Evolutionary conservation across 129 eudicot species (phyloP), one percentile per base, ranked within the genome.

Genomic region (Ambrosia artemisiifolia): DNA sequence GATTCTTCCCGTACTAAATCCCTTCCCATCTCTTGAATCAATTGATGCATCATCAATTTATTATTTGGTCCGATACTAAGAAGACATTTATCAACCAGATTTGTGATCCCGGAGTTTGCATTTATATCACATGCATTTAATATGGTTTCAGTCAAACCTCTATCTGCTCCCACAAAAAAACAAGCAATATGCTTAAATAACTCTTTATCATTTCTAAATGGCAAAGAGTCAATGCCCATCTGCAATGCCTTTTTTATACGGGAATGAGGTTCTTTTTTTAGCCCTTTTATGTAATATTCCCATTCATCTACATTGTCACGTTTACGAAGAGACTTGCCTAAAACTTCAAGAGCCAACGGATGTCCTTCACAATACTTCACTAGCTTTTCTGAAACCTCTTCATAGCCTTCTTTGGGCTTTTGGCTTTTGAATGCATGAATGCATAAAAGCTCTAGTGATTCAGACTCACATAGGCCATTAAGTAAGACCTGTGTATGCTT

Each of bases 51-150:
- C 71, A 18, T 34, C 14, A 83, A 53, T n/a, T 7, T 50, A 7
- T 65, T 59, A 50, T 3, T 0, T 6, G 14, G 0, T 36, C 36
- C 63, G 32, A 75, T 50, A 3, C 14, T 28, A 50, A 83, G 43
- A 64, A 83, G 75, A 63, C 79, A 75, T 66, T 65, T 71, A 5
- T 83, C 84, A 4, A 50, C 5, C 24, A 83, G 87, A 66, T 60
- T 79, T 16, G 17, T 53, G 63, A 83, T 65, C 28, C 84, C 87
- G 49, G 11, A 7, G 7, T 1, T 9, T 9, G 83, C 61, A 40
- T 17, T 43, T 34, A 75, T 53, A n/a, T 34, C 38, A 18, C 82
- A 83, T 20, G 72, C 72, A 13, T 66, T 38, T n/a, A 79, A 19
- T 59, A 83, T 19, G 30, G 60, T 54, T 12, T 71, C 74, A 0